A percentile compares a stretch with the other conserved stretches of the same genome.
phyloP scores from a whole-genome alignment of 768 basidiomycete species.

The Termitomyces sp. region DNA sequence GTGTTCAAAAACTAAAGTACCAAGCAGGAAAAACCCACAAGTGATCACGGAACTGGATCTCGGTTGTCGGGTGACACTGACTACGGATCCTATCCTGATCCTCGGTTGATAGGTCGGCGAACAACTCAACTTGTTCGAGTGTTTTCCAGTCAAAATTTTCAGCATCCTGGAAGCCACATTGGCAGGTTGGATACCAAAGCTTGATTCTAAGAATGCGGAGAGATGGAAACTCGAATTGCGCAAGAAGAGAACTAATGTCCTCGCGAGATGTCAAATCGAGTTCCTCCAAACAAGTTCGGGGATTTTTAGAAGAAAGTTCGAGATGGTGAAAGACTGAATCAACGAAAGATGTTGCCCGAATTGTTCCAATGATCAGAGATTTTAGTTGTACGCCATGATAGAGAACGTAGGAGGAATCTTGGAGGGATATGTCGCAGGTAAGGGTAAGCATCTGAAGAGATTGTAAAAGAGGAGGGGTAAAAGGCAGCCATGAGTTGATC shows the following conservation, averaged over 20 bases:
- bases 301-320: background rate
- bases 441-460: background rate
- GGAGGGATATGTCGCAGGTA: background rate
- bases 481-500: background rate
- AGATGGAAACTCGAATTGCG: background rate
- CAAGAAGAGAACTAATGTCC: background rate
- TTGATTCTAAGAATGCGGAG: background rate
- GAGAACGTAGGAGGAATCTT: background rate
- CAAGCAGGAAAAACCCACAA: background rate
- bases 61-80: background rate
- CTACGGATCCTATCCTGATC: background rate
- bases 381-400: background rate
- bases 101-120: background rate
- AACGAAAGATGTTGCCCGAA: background rate
- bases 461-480: background rate
- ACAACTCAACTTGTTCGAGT: background rate
- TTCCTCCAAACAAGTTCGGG: background rate
- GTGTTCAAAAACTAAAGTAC: background rate
- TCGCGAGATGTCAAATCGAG: background rate
- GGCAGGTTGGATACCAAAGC: background rate
- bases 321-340: background rate
- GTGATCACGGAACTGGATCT: background rate
- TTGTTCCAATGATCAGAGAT: background rate
- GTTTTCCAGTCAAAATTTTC: background rate
- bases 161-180: background rate